phyloP scores from a whole-genome alignment of 139 green algal species.

The Trebouxia sp. region DNA sequence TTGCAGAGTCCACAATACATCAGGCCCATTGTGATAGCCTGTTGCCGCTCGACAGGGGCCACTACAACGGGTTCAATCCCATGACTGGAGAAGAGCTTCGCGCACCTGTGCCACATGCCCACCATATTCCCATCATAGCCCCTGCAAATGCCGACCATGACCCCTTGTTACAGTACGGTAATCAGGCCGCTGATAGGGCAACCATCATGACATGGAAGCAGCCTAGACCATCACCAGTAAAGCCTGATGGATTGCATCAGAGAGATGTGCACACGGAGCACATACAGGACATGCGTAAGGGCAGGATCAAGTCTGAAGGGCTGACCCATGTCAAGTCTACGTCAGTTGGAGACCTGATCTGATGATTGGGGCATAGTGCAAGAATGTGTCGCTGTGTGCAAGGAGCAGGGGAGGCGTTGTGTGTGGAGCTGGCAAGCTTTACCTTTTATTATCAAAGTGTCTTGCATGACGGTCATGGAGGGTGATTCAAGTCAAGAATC shows the following conservation, averaged over 20 bases:
- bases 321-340: constrained; percentile 1
- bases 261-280: constrained; percentile 13
- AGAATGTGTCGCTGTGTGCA: neutral
- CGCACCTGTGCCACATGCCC: neutral
- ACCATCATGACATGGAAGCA: constrained; percentile 4
- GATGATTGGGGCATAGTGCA: neutral
- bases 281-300: constrained; percentile 25
- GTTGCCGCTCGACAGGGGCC: neutral
- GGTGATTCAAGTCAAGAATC: too few relatives aligned
- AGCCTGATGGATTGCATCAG: neutral
- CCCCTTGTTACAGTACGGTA: neutral
- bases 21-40: neutral
- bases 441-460: too few relatives aligned
- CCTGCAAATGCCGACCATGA: neutral
- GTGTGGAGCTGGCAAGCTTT: too few relatives aligned
- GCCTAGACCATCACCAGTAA: constrained; percentile 5
- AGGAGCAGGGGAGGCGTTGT: neutral
- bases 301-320: constrained; percentile 11
- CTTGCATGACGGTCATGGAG: too few relatives aligned
- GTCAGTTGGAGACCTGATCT: neutral
- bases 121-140: neutral
- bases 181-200: neutral
- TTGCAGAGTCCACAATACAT: too few relatives aligned
- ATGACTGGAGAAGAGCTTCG: neutral
- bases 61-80: constrained; percentile 21